Conservation (phyloP, 108 stramenopile genomes). For the Pseudonitzschia multiseries region DNA sequence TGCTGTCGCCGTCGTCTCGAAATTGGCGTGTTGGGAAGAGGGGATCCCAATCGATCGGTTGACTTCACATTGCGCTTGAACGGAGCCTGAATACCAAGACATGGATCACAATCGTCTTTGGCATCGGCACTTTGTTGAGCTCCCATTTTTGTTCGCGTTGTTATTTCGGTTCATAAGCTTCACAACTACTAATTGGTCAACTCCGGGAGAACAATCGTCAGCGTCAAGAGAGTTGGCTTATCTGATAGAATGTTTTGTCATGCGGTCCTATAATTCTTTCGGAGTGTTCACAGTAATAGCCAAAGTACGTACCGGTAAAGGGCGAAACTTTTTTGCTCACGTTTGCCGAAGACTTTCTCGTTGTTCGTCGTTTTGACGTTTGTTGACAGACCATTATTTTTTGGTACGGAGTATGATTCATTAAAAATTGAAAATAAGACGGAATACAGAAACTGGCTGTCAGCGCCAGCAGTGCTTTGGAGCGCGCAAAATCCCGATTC, state of each 20-base stretch:
- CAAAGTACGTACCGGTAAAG: not conserved
- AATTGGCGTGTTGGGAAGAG: conserved; percentile 70
- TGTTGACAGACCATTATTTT: too few species aligned
- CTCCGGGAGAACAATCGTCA: not conserved
- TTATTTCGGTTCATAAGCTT: not conserved
- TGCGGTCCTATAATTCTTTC: not conserved
- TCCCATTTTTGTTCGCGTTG: conserved; percentile 12
- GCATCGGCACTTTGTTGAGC: conserved; percentile 22
- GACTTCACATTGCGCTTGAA: conserved; percentile 6
- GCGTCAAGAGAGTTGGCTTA: not conserved
- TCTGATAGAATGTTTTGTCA: not conserved
- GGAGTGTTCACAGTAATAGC: not conserved
- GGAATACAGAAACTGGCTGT: too few species aligned
- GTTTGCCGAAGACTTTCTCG: not conserved
- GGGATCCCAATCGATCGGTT: conserved; percentile 60
- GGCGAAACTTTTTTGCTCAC: not conserved
- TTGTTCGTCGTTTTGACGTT: not conserved
- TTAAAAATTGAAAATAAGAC: too few species aligned
- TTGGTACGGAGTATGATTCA: too few species aligned
- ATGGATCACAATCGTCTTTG: conserved; percentile 26
- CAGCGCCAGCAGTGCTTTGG: too few species aligned
- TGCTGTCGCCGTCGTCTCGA: conserved; percentile 37
- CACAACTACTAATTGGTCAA: not conserved
- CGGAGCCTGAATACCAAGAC: conserved; percentile 28
- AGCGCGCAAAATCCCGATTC: too few species aligned